Conservation (phyloP, 2,329 filamentous ascomycete species). For the Pseudogymnoascus destructans region DNA sequence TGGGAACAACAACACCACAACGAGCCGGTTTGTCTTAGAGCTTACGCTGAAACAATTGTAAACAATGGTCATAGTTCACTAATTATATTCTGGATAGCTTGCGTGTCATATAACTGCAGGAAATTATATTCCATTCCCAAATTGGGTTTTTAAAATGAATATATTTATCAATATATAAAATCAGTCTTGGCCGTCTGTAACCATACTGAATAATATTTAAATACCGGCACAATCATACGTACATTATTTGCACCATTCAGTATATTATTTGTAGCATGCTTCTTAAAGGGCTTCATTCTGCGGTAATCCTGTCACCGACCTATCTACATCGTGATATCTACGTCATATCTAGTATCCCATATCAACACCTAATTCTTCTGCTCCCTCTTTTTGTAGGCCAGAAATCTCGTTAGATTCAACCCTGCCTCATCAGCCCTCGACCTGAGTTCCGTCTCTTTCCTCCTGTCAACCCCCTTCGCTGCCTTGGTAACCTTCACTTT, state of each 20-base stretch:
- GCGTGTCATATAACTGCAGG: neutral
- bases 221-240: neutral
- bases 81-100: neutral
- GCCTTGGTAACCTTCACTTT: conserved; percentile 41
- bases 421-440: conserved; percentile 46
- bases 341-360: neutral
- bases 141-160: neutral
- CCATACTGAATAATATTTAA: neutral
- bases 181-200: neutral
- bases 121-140: neutral
- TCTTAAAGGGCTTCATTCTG: neutral
- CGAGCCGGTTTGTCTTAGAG: neutral
- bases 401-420: conserved; percentile 47
- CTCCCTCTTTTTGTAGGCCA: conserved; percentile 44
- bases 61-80: neutral
- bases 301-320: neutral
- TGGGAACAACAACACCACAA: neutral
- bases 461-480: conserved; percentile 49
- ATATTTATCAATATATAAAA: neutral
- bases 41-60: neutral
- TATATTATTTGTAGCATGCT: neutral
- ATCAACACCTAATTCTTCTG: neutral
- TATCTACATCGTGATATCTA: neutral
- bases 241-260: neutral
- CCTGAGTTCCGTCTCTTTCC: conserved; percentile 42